Conservation (phyloP, 768 basidiomycete species). For the Rhodotorula babjevae region DNA sequence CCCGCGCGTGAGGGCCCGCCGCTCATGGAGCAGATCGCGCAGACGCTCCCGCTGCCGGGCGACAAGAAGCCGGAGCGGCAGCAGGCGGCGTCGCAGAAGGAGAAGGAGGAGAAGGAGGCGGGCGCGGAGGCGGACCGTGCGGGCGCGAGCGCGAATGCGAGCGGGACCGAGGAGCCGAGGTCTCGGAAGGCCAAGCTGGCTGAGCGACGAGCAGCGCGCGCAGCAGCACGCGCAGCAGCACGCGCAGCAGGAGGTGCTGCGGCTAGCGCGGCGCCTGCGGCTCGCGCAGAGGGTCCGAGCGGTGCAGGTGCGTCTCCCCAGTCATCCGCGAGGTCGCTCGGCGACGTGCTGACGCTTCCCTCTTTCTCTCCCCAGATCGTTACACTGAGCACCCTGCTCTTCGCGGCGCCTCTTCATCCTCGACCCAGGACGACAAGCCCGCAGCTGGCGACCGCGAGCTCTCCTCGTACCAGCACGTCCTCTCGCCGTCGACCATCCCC, state of each 20-base stretch:
- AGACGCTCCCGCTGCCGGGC: not conserved
- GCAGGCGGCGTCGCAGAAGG: not conserved
- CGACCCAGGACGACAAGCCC: not conserved
- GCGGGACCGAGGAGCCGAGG: no score
- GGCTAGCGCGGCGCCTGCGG: no score
- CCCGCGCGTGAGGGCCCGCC: not conserved
- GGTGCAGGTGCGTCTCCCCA: no score
- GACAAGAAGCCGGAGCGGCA: not conserved
- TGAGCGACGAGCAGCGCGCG: not conserved
- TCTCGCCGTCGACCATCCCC: constrained; percentile 3
- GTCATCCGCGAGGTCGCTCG: no score
- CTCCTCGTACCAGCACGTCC: constrained; percentile 16
- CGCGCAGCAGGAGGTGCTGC: no score
- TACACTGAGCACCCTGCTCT: constrained; percentile 13
- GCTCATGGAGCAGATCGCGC: not conserved
- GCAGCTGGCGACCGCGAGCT: constrained; percentile 3
- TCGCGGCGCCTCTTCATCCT: not conserved
- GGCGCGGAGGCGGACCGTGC: not conserved
- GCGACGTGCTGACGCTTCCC: no score
- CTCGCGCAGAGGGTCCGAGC: no score
- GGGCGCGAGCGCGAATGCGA: no score
- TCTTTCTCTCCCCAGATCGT: not conserved
- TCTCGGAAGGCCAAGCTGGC: no score
- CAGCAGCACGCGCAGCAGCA: no score
- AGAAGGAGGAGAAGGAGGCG: not conserved